Conservation (phyloP, 2,329 filamentous ascomycete species). For the Cadophora malorum region DNA sequence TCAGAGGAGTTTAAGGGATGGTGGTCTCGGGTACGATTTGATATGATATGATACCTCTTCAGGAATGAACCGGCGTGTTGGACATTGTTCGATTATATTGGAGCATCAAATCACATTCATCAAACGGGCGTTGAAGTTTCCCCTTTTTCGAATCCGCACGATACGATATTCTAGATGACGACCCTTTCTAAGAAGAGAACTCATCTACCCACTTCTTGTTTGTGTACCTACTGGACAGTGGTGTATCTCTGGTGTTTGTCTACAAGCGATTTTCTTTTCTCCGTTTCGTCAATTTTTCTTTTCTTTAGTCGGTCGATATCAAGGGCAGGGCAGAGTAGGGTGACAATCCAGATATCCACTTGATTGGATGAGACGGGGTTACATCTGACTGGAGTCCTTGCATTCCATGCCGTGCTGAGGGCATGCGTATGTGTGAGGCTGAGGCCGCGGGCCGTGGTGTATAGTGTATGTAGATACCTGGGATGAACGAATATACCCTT, state of each 20-base stretch:
- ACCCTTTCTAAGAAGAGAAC: neutral
- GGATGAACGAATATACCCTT: conserved; percentile 4
- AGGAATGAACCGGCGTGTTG: conserved; percentile 3
- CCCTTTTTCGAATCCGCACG: neutral
- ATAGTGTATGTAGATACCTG: neutral
- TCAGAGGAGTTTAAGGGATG: conserved; percentile 67
- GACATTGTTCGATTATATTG: conserved; percentile 14
- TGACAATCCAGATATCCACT: neutral
- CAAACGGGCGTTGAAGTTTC: neutral
- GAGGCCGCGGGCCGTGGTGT: neutral
- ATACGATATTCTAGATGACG: neutral
- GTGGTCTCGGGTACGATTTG: neutral
- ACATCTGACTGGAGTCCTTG: neutral
- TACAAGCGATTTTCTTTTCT: neutral
- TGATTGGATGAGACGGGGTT: neutral
- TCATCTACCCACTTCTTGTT: neutral
- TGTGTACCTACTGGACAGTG: neutral
- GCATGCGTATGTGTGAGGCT: neutral
- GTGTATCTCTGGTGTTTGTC: neutral
- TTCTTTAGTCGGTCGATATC: neutral
- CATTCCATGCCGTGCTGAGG: neutral
- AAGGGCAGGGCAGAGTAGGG: neutral
- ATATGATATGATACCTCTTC: neutral
- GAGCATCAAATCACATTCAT: neutral
- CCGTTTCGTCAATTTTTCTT: neutral